Conservation (phyloP, 768 basidiomycete genomes). For the Cystofilobasidium ferigula region DNA sequence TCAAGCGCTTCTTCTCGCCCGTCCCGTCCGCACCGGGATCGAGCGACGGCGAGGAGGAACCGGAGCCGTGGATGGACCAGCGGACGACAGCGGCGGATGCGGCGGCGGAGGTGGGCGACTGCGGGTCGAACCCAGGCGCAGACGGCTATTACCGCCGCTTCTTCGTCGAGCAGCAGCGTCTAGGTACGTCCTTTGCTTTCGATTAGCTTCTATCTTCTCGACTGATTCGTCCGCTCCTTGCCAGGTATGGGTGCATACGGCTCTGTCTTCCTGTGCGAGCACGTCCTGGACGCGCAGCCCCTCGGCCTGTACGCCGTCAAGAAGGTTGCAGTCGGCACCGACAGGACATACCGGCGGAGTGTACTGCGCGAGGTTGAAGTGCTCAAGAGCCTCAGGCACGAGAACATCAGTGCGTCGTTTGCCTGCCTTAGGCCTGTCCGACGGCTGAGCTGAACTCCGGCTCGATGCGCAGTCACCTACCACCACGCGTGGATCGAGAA, state of each 20-base stretch:
- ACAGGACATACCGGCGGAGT: constrained; percentile 64
- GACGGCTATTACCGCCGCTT: constrained; percentile 88
- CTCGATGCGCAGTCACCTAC: constrained; percentile 50
- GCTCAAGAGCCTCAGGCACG: constrained; percentile 74
- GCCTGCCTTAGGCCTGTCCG: not conserved
- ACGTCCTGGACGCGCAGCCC: constrained; percentile 74
- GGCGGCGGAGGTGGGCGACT: no score
- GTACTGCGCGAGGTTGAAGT: constrained; percentile 53
- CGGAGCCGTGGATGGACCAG: no score
- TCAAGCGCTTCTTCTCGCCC: constrained; percentile 1
- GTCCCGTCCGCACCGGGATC: not conserved
- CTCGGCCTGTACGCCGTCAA: constrained; percentile 76
- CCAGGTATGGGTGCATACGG: constrained; percentile 72
- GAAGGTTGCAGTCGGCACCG: constrained; percentile 89
- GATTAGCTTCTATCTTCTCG: not conserved
- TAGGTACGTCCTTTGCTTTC: constrained; percentile 48
- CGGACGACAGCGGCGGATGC: not conserved
- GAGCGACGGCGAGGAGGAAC: constrained; percentile 1
- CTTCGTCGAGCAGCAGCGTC: constrained; percentile 74
- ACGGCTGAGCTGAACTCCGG: no score
- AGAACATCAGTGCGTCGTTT: constrained; percentile 52
- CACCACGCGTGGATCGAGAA: constrained; percentile 91
- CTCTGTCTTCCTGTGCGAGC: constrained; percentile 70
- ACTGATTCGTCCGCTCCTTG: not conserved
- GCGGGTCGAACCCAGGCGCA: constrained; percentile 42